These are phyloP conservation scores for Vairimorpha ceranae DNA, from an alignment of 371 early-diverging fungal species.

Conservation along the genomic window DNA sequence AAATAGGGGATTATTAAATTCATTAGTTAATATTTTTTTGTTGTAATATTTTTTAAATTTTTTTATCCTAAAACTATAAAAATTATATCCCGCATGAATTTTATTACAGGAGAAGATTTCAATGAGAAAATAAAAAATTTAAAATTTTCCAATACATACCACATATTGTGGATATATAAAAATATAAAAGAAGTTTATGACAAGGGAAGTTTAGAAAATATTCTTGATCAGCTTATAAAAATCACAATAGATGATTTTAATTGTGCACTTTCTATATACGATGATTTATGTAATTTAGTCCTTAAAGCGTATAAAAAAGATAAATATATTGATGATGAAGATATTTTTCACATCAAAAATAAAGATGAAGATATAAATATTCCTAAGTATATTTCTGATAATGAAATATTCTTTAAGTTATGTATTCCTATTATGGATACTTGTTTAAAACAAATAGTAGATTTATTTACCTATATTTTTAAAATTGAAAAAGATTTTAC, in stretches of 20 bases:
- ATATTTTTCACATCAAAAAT: background rate
- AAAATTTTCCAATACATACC: background rate
- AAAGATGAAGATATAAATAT: background rate
- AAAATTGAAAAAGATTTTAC: constrained; percentile 4
- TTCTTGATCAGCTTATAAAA: background rate
- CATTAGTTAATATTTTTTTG: background rate
- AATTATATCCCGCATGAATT: background rate
- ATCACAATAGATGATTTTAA: constrained; percentile 1
- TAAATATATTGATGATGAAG: constrained; percentile 1
- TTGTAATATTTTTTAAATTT: background rate
- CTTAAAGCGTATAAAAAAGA: background rate
- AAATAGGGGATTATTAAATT: background rate
- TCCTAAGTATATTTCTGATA: constrained; percentile 2
- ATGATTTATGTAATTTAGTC: constrained; percentile 3
- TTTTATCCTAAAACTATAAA: background rate
- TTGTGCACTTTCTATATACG: background rate
- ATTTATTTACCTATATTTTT: constrained; percentile 41
- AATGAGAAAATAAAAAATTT: constrained; percentile 2
- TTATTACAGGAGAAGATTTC: background rate
- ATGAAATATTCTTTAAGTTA: constrained; percentile 5
- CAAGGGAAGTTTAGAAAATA: background rate
- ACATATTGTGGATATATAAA: constrained; percentile 33
- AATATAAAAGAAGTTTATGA: constrained; percentile 4
- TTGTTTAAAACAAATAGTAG: constrained; percentile 39
- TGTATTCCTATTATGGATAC: constrained; percentile 19